Percentiles rank a stretch among this genome's conserved stretches.
These are phyloP conservation scores for Capsicum pubescens DNA, from an alignment of 257 asterid species.

Conservation along the genomic window DNA sequence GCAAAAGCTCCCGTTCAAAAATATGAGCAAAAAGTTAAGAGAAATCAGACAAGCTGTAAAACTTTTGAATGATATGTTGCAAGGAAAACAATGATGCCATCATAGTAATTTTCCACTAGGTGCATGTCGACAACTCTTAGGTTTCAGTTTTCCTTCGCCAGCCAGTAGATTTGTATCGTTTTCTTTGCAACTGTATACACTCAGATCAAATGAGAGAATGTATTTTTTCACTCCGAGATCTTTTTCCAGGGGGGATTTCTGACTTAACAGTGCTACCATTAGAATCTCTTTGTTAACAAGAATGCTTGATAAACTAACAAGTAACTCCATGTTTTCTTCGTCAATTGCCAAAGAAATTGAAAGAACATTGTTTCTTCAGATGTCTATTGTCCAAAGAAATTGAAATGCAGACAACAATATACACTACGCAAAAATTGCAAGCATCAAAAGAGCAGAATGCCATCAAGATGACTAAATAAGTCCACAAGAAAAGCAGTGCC, in stretches of 20 bases:
- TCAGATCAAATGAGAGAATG: background rate
- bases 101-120: background rate
- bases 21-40: background rate
- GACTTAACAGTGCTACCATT: background rate
- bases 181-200: background rate
- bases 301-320: background rate
- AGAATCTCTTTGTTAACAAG: background rate
- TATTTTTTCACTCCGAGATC: background rate
- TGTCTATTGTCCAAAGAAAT: background rate
- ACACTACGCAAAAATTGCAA: background rate
- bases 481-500: background rate
- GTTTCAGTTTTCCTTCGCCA: background rate
- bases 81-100: background rate
- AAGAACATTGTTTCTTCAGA: background rate
- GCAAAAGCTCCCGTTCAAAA: background rate
- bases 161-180: background rate
- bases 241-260: background rate
- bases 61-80: background rate
- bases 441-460: background rate
- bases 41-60: background rate
- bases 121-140: background rate
- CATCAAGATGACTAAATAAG: background rate
- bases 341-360: background rate
- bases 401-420: background rate
- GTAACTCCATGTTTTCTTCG: background rate